Conservation (phyloP, 1,284 basidiomycete genomes). For the Tilletia setariae region DNA sequence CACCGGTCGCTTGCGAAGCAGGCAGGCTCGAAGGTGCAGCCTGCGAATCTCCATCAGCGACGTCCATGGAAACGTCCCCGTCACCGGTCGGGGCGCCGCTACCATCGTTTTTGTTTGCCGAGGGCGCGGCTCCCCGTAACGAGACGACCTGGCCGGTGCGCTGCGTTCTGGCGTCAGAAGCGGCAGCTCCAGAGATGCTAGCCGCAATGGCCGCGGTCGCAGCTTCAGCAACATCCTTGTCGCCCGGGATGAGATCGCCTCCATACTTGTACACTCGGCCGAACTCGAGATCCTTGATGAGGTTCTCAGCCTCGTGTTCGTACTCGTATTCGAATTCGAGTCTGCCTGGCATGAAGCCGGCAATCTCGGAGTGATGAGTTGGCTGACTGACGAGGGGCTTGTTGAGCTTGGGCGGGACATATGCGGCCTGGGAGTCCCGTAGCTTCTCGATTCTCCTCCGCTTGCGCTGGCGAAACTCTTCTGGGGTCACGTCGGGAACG, state of each 20-base stretch:
- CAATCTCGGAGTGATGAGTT: constrained; percentile 82
- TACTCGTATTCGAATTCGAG: constrained; percentile 96
- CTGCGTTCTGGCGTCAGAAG: constrained; percentile 2
- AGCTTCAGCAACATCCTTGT: constrained; percentile 49
- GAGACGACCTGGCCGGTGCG: constrained; percentile 11
- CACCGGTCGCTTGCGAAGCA: not conserved
- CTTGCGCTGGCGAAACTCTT: constrained; percentile 49
- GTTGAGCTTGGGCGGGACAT: constrained; percentile 39
- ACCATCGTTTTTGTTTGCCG: constrained; percentile 1
- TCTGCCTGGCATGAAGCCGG: constrained; percentile 88
- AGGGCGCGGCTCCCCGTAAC: not conserved
- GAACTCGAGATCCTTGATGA: constrained; percentile 95
- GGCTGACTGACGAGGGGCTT: constrained; percentile 88
- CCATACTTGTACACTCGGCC: constrained; percentile 80
- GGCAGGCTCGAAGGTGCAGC: not conserved
- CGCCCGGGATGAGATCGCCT: constrained; percentile 61
- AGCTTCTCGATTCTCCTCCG: constrained; percentile 45
- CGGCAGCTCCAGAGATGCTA: constrained; percentile 7
- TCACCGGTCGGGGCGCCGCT: not conserved
- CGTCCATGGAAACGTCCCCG: constrained; percentile 10
- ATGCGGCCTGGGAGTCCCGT: constrained; percentile 41
- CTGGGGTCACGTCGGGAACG: constrained; percentile 32
- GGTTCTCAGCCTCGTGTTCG: constrained; percentile 84
- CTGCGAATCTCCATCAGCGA: constrained; percentile 10
- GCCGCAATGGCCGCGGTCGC: constrained; percentile 48